These are phyloP conservation scores for Backusella australiensis DNA, from an alignment of 192 early-diverging fungal genomes.

Conservation along the genomic window DNA sequence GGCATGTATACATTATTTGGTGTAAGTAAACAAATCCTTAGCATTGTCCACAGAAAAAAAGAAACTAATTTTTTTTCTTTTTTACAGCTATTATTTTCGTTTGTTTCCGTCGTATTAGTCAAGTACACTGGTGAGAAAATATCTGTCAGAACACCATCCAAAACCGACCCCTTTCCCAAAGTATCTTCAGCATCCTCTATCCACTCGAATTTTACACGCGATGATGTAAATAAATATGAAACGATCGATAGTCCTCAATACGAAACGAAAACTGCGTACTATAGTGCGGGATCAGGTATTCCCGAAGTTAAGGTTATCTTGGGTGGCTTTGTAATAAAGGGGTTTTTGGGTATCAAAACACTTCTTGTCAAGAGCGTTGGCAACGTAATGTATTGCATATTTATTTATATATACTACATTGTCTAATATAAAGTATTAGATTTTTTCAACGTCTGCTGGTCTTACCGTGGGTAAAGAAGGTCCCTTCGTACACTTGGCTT, in stretches of 20 bases:
- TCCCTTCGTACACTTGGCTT: slow-evolving; percentile 90
- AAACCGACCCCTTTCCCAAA: slow-evolving; percentile 8
- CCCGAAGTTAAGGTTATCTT: slow-evolving; percentile 95
- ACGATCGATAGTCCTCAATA: not conserved
- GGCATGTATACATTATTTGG: slow-evolving; percentile 43
- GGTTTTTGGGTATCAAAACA: slow-evolving; percentile 89
- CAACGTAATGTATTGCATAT: slow-evolving; percentile 53
- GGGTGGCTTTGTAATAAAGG: slow-evolving; percentile 91
- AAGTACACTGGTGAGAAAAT: slow-evolving; percentile 47
- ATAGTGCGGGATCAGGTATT: slow-evolving; percentile 93
- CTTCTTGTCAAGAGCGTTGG: slow-evolving; percentile 89
- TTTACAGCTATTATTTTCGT: slow-evolving; percentile 47
- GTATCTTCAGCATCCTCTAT: slow-evolving; percentile 10
- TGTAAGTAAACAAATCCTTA: slow-evolving; percentile 8
- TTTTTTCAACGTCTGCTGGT: slow-evolving; percentile 79
- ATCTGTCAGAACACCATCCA: slow-evolving; percentile 16
- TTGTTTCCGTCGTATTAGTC: slow-evolving; percentile 59
- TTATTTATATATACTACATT: not conserved
- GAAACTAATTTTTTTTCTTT: not conserved
- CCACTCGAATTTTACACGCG: not conserved
- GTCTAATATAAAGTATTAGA: slow-evolving; percentile 30
- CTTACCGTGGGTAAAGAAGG: slow-evolving; percentile 92
- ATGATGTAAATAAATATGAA: not conserved
- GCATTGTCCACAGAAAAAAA: too few relatives aligned
- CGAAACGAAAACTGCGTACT: slow-evolving; percentile 68